Conservation (phyloP, 108 stramenopile genomes). For the Nitzschia inconspicua region DNA sequence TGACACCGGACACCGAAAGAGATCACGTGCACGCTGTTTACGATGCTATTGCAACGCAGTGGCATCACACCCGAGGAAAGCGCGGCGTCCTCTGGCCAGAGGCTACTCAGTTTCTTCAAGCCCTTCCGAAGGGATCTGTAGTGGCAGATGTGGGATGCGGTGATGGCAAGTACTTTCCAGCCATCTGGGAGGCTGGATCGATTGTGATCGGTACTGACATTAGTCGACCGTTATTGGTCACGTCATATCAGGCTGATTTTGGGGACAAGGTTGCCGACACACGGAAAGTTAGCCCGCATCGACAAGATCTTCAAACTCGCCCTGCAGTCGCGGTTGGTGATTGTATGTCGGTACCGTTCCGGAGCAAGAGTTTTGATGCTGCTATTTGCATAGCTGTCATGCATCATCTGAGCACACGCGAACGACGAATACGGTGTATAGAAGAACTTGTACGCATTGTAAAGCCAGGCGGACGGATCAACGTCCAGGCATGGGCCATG, state of each 20-base stretch:
- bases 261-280: slow-evolving; percentile 48
- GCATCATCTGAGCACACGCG: slow-evolving; percentile 93
- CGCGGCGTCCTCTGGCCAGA: slow-evolving; percentile 95
- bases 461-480: slow-evolving; percentile 76
- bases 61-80: slow-evolving; percentile 96
- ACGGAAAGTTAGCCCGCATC: slow-evolving; percentile 44
- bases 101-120: slow-evolving; percentile 81
- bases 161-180: slow-evolving; percentile 93
- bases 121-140: slow-evolving; percentile 70
- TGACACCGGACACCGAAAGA: slow-evolving; percentile 82
- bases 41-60: slow-evolving; percentile 96
- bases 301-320: slow-evolving; percentile 44
- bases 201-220: slow-evolving; percentile 94
- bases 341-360: slow-evolving; percentile 84
- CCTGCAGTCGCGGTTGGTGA: slow-evolving; percentile 89
- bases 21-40: slow-evolving; percentile 95
- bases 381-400: slow-evolving; percentile 98
- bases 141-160: slow-evolving; percentile 98
- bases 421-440: slow-evolving; percentile 80
- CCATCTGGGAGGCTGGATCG: slow-evolving; percentile 67
- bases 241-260: slow-evolving; percentile 24
- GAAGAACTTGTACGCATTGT: slow-evolving; percentile 84
- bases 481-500: slow-evolving; percentile 97
- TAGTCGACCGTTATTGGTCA: slow-evolving; percentile 64
- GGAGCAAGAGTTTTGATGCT: slow-evolving; percentile 84